These are phyloP conservation scores for Udeniomyces megalosporus DNA, from an alignment of 768 basidiomycete genomes.

Conservation along the genomic window DNA sequence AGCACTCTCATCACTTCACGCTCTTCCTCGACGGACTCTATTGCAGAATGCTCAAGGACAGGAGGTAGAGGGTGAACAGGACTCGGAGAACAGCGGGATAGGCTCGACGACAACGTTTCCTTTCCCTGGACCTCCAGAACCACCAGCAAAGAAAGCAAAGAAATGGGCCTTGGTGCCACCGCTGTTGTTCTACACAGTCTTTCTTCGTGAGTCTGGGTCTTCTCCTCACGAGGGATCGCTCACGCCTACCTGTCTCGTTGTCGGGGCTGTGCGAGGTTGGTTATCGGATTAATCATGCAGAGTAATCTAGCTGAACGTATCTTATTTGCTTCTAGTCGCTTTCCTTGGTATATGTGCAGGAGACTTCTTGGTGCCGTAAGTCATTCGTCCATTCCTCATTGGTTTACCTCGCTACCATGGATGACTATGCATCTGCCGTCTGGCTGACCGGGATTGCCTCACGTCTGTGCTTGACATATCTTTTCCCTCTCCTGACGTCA, in stretches of 20 bases:
- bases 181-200: conserved; percentile 1
- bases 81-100: background rate
- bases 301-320: background rate
- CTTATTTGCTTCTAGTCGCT: background rate
- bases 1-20: background rate
- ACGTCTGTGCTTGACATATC: no score
- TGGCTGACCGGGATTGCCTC: no score
- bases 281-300: no score
- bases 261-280: background rate
- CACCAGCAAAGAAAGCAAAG: background rate
- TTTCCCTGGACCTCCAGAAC: conserved; percentile 9
- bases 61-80: background rate
- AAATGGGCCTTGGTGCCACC: background rate
- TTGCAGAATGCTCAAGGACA: no score
- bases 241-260: background rate
- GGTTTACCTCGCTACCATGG: no score
- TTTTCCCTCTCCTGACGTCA: conserved; percentile 50
- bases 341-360: conserved; percentile 13
- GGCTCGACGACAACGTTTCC: background rate
- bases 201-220: conserved; percentile 9
- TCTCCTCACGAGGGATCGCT: no score
- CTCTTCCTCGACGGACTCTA: background rate
- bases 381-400: no score
- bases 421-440: no score
- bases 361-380: conserved; percentile 63